Conservation (phyloP, 805 yeast species). For the Starmerella riodocensis region DNA sequence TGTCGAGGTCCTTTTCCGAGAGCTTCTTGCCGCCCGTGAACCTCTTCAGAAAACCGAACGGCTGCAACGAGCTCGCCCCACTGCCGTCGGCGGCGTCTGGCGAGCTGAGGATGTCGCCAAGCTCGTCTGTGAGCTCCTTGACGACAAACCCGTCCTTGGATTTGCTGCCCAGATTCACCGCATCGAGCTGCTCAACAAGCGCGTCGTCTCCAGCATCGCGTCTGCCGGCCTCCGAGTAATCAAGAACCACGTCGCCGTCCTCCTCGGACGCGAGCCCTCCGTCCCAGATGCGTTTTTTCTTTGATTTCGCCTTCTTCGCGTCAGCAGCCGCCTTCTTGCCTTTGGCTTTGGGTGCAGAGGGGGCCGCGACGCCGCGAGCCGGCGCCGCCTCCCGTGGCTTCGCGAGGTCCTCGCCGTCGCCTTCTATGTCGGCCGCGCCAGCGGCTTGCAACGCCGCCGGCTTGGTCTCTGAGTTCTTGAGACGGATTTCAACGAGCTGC, state of each 20-base stretch:
- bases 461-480: conserved; percentile 14
- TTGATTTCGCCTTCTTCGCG: conserved; percentile 17
- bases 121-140: conserved; percentile 45
- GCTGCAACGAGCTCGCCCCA: conserved; percentile 22
- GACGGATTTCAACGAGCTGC: conserved; percentile 26
- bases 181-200: conserved; percentile 25
- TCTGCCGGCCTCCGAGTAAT: conserved; percentile 37
- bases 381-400: no score
- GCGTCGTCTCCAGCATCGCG: conserved; percentile 18
- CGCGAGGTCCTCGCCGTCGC: not conserved
- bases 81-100: conserved; percentile 5
- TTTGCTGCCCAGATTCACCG: conserved; percentile 32
- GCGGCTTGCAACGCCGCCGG: not conserved
- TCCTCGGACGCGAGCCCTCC: conserved; percentile 44
- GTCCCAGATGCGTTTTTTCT: conserved; percentile 45
- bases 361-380: not conserved
- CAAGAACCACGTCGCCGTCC: conserved; percentile 35
- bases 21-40: conserved; percentile 59
- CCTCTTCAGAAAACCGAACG: conserved; percentile 48
- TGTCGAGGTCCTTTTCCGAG: conserved; percentile 48
- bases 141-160: conserved; percentile 49
- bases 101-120: conserved; percentile 30
- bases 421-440: not conserved
- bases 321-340: conserved; percentile 3
- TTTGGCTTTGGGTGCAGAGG: conserved; percentile 1